Base-by-base conservation (phyloP, 139 green algal species). In the Closterium sp. region DNA sequence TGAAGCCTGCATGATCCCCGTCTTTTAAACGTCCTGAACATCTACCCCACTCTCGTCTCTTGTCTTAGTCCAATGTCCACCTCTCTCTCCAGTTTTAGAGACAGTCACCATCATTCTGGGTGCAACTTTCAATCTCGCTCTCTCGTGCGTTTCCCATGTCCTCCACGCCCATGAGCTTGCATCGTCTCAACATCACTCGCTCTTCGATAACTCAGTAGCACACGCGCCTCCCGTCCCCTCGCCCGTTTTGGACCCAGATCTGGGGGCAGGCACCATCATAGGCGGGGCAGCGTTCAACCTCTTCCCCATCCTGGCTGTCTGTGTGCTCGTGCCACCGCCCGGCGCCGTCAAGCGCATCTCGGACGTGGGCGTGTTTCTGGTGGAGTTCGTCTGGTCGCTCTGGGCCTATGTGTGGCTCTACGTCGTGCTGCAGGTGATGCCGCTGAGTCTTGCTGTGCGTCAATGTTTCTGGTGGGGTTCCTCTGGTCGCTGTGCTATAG, bases 391-490 rank as follows among this genome's bases (percentile, higher is more conserved):
- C 23, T 93, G 90, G 90, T 93, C 90, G 33, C 32, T 93, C 21
- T 93, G 90, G 90, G 90, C 90, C 23, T 93, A 93, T n/a, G 34
- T 93, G 34, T 93, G 90, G 90, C 33, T 93, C 36, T 31, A 88
- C n/a, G 30, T 93, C 28, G 43, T 93, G 23, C 87, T 93, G 12
- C 31, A 93, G 90, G 90, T 93, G n/a, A 7, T n/a, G n/a, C n/a
- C n/a, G n/a, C 21, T 23, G 21, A 88, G 85, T 19, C 21, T 84
- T n/a, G 23, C 66, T 23, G 66, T 23, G n/a, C n/a, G n/a, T n/a
- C n/a, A n/a, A n/a, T 93, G 9, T 93, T 91, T 35, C 35, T 93
- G 32, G 90, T 93, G 30, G 90, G 93, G 34, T 43, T 93, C 25
- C 35, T 91, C 23, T 93, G 90, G 90, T 93, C 90, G 33, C 32